Conservation (phyloP, 164 flowering plant genomes). For the Piper longum region DNA sequence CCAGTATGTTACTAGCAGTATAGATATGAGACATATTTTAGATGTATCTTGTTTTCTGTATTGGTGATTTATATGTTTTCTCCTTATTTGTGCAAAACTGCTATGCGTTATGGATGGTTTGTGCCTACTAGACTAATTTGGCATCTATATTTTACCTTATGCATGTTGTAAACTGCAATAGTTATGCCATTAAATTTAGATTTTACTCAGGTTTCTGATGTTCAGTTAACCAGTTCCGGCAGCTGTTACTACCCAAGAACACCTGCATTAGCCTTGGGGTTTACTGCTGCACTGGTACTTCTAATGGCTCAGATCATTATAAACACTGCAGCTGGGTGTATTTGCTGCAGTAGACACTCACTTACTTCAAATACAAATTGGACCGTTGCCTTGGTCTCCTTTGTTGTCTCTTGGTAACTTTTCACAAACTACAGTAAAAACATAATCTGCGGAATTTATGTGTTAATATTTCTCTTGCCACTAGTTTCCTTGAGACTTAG, state of each 20-base stretch:
- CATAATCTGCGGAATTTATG: background rate
- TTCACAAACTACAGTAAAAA: background rate
- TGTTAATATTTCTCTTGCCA: background rate
- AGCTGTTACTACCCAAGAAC: slow-evolving; percentile 62
- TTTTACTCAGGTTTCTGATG: slow-evolving; percentile 43
- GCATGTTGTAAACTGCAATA: too few relatives aligned
- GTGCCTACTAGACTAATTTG: too few relatives aligned
- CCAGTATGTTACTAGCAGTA: too few relatives aligned
- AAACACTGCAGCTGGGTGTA: slow-evolving; percentile 59
- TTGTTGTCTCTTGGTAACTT: slow-evolving; percentile 70
- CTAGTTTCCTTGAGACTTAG: background rate
- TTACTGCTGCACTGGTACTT: slow-evolving; percentile 53
- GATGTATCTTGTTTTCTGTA: too few relatives aligned
- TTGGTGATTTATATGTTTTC: too few relatives aligned
- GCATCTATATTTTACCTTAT: too few relatives aligned
- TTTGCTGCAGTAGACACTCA: slow-evolving; percentile 56
- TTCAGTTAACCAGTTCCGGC: slow-evolving; percentile 18
- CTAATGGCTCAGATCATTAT: slow-evolving; percentile 57
- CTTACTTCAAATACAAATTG: slow-evolving; percentile 41
- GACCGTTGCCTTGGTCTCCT: slow-evolving; percentile 57
- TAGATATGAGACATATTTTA: too few relatives aligned
- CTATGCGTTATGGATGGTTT: too few relatives aligned
- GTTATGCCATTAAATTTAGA: too few relatives aligned
- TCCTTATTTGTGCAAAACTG: too few relatives aligned
- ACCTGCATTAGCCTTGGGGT: slow-evolving; percentile 73